phyloP scores from a whole-genome alignment of 2,329 filamentous ascomycete species.

The Anthostomella pinea region DNA sequence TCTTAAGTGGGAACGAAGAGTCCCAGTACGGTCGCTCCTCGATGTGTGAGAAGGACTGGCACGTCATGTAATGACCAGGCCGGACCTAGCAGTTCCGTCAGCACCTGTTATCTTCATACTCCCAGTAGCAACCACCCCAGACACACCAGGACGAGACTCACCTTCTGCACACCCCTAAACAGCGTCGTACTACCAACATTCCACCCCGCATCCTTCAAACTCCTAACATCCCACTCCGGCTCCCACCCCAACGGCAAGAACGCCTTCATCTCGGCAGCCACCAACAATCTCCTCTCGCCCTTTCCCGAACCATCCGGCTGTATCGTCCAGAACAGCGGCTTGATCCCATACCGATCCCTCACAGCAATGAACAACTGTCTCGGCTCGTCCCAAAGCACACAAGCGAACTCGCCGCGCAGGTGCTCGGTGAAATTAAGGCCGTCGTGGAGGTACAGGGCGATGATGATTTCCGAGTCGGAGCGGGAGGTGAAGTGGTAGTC shows the following conservation, averaged over 20 bases:
- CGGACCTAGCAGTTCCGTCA: no score
- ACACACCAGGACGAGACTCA: constrained; percentile 52
- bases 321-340: constrained; percentile 52
- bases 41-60: constrained; percentile 1
- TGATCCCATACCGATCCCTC: constrained; percentile 54
- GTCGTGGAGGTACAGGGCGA: no score
- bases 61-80: constrained; percentile 34
- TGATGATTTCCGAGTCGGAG: no score
- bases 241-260: constrained; percentile 49
- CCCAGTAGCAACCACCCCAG: no score
- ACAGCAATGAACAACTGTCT: constrained; percentile 42
- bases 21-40: constrained; percentile 4
- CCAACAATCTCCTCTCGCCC: constrained; percentile 36
- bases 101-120: constrained; percentile 53
- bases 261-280: constrained; percentile 52
- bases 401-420: constrained; percentile 52
- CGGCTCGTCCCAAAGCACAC: constrained; percentile 47
- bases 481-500: no score
- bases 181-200: constrained; percentile 44
- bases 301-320: no score
- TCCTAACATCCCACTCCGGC: constrained; percentile 50
- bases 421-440: constrained; percentile 31
- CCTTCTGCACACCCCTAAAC: constrained; percentile 46
- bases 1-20: constrained; percentile 14
- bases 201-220: constrained; percentile 43